These are phyloP conservation scores for Globisporangium spiculum DNA, from an alignment of 352 stramenopile species.

Conservation along the genomic window DNA sequence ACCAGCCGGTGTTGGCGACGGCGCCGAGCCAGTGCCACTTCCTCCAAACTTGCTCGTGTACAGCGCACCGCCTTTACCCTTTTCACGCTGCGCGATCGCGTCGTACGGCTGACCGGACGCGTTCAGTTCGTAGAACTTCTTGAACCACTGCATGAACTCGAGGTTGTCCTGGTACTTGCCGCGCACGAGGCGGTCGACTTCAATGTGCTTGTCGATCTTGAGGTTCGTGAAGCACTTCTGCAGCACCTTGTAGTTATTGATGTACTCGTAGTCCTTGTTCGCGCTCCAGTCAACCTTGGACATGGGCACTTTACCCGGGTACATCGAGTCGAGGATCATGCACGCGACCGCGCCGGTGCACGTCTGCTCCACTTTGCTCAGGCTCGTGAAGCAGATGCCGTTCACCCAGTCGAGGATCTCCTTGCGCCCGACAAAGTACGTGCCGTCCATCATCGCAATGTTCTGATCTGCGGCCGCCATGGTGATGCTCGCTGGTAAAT, in stretches of 20 bases:
- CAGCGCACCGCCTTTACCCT: conserved; percentile 91
- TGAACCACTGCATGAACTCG: conserved; percentile 99
- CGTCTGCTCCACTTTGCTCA: conserved; percentile 98
- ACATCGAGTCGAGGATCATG: conserved; percentile 96
- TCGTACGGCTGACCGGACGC: conserved; percentile 92
- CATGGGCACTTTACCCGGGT: conserved; percentile 95
- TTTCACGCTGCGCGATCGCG: conserved; percentile 86
- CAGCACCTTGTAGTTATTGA: conserved; percentile 99
- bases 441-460: conserved; percentile 96
- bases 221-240: conserved; percentile 96
- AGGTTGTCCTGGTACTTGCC: conserved; percentile 99
- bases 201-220: conserved; percentile 95
- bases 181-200: conserved; percentile 97
- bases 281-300: conserved; percentile 97
- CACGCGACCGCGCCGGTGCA: conserved; percentile 95
- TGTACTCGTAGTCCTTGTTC: conserved; percentile 97
- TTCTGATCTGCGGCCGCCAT: conserved; percentile 83
- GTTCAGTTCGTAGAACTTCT: conserved; percentile 91
- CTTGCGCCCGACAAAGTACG: conserved; percentile 96
- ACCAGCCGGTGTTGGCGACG: conserved; percentile 25
- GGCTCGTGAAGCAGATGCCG: conserved; percentile 89
- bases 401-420: conserved; percentile 99
- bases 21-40: conserved; percentile 17
- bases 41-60: conserved; percentile 73
- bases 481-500: not conserved